Conservation (phyloP, 306 rosid genomes). For the Potentilla sterilis region DNA sequence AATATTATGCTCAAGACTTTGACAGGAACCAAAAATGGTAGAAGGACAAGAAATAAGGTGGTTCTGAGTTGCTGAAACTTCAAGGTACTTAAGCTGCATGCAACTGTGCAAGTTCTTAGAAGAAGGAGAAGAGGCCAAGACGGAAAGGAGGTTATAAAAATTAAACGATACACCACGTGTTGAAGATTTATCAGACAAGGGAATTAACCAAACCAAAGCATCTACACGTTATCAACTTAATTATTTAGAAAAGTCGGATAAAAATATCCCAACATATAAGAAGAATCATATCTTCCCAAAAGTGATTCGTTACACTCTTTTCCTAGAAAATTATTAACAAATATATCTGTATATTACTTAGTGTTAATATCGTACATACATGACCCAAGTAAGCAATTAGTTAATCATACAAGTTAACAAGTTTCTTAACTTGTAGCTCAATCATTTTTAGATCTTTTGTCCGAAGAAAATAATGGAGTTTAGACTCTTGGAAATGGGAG, state of each 20-base stretch:
- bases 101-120: not conserved
- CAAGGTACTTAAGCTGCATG: conserved; percentile 14
- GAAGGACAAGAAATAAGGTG: conserved; percentile 2
- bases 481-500: not conserved
- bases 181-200: conserved; percentile 16
- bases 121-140: conserved; percentile 20
- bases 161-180: conserved; percentile 14
- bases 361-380: not conserved
- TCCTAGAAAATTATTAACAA: not conserved
- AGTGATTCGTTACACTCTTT: not conserved
- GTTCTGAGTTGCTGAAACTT: conserved; percentile 35
- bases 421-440: not conserved
- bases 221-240: conserved; percentile 17
- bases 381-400: not conserved
- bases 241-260: not conserved
- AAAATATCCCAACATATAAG: conserved; percentile 15
- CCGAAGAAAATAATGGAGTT: not conserved
- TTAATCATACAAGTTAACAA: not conserved
- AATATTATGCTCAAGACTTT: not conserved
- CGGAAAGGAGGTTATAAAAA: not conserved
- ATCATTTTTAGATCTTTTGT: not conserved
- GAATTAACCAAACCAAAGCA: conserved; percentile 20
- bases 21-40: not conserved
- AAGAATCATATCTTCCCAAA: conserved; percentile 20
- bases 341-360: not conserved